These are phyloP conservation scores for Cordyceps farinosa DNA, from an alignment of 2,329 filamentous ascomycete genomes.

Conservation along the genomic window DNA sequence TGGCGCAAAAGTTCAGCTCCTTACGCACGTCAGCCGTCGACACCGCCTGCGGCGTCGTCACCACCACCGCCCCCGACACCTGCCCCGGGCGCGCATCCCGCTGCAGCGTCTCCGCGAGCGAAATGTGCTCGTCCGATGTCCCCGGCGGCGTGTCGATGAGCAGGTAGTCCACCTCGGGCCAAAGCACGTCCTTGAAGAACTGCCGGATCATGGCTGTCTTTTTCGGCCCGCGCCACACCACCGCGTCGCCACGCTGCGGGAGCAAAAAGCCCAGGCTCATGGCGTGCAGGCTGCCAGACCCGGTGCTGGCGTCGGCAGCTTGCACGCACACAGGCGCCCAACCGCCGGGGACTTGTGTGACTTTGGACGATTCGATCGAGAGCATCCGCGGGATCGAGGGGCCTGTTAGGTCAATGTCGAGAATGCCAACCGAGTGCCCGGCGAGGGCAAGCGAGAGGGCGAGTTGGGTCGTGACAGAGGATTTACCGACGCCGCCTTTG, in stretches of 20 bases:
- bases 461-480: slow-evolving; percentile 93
- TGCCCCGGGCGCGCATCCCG: slow-evolving; percentile 60
- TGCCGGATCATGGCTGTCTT: slow-evolving; percentile 99
- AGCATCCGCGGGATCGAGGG: slow-evolving; percentile 96
- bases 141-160: slow-evolving; percentile 95
- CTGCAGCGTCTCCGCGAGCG: slow-evolving; percentile 80
- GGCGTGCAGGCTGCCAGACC: slow-evolving; percentile 66
- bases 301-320: slow-evolving; percentile 47
- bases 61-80: slow-evolving; percentile 83
- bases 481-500: slow-evolving; percentile 97
- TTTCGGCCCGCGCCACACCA: slow-evolving; percentile 96
- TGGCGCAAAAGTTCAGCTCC: slow-evolving; percentile 88
- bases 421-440: slow-evolving; percentile 86
- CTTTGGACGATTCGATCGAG: slow-evolving; percentile 81
- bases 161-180: slow-evolving; percentile 84
- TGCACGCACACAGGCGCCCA: slow-evolving; percentile 91
- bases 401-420: slow-evolving; percentile 94
- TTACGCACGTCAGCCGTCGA: slow-evolving; percentile 91
- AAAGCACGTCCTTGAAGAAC: slow-evolving; percentile 87
- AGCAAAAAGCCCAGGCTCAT: slow-evolving; percentile 95
- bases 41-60: slow-evolving; percentile 94
- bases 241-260: slow-evolving; percentile 77
- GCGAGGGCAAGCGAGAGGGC: slow-evolving; percentile 82
- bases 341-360: slow-evolving; percentile 84
- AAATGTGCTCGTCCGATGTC: slow-evolving; percentile 96